Evolutionary conservation across 2,329 filamentous ascomycete genomes (phyloP), one percentile per base, ranked within the genome.

Genomic region (Aspergillus pseudoglaucus): DNA sequence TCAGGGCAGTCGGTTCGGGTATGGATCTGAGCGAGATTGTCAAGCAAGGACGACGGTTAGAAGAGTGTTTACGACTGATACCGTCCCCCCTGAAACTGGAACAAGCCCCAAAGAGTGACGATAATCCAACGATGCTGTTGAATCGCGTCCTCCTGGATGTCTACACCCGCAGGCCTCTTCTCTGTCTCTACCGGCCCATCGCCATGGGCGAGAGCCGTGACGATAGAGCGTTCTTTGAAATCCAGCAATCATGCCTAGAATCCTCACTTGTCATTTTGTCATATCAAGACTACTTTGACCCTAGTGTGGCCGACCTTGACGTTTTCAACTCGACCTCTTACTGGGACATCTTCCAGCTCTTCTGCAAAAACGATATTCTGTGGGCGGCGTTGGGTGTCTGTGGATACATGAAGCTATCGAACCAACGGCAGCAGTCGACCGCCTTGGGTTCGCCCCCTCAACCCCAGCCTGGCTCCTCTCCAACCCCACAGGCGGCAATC

Each of bases 251-350:
- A 1, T 61, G 52, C 15, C 41, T 66, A 6, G 60, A 65, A 20
- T 59, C 57, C 4, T 61, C 57, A 8, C 47, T 63, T 2, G 55
- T 58, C 37, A 45, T 64, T 15, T 39, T 59, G 2, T 60, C 58
- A 18, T 64, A 59, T 17, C 64, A 66, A 46, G 61, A 66, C 23
- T 50, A 59, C 12, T 66, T 67, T 30, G 63, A 66, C 46, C 63
- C 63, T 1, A 55, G 49, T 6, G 56, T 59, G 27, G 54, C 57
- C 1, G 61, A 61, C n/a, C 47, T 61, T 10, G 55, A 65, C 32
- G 44, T 59, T 0, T 52, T 52, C 14, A 51, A 57, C 5, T 53
- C 57, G 1, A 53, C 51, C 23, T 47, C 46, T 10, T 60, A 54
- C 27, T 62, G 56, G 55, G 56, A 63, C 30, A 53, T 62, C 9